phyloP scores from a whole-genome alignment of 2,329 filamentous ascomycete genomes.

The Ophiocordyceps camponoti-leonardi region DNA sequence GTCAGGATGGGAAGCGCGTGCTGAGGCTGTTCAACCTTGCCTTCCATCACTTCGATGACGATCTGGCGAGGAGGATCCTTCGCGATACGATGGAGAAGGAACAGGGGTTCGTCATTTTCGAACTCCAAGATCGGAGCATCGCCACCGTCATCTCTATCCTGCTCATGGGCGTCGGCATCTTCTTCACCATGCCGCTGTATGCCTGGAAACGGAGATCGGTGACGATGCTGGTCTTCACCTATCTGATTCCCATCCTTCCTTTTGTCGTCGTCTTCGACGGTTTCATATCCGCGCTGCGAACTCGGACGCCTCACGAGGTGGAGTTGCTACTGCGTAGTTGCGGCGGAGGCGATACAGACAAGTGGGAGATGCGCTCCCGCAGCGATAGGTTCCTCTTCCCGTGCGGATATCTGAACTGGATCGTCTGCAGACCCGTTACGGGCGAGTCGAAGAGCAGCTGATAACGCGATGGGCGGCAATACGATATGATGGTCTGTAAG shows the following conservation, averaged over 20 bases:
- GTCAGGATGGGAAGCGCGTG: constrained; percentile 25
- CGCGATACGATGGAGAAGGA: constrained; percentile 46
- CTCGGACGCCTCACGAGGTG: constrained; percentile 49
- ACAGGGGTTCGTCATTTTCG: constrained; percentile 55
- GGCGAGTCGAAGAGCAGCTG: neutral
- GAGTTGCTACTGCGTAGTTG: constrained; percentile 33
- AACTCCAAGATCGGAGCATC: constrained; percentile 50
- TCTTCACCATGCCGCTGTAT: constrained; percentile 34
- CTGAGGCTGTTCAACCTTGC: constrained; percentile 57
- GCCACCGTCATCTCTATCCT: constrained; percentile 34
- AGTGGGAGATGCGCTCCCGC: constrained; percentile 33
- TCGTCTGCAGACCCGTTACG: constrained; percentile 18
- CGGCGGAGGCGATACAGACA: constrained; percentile 24
- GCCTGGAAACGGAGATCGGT: constrained; percentile 34
- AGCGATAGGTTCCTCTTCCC: constrained; percentile 30
- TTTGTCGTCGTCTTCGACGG: constrained; percentile 55
- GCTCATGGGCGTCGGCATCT: constrained; percentile 31
- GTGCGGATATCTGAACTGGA: constrained; percentile 32
- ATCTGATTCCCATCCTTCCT: constrained; percentile 47
- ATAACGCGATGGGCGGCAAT: too few species aligned
- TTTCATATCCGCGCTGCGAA: constrained; percentile 47
- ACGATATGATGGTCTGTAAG: too few species aligned
- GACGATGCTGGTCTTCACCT: constrained; percentile 46
- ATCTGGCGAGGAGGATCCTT: constrained; percentile 41
- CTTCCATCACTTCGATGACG: constrained; percentile 63